phyloP scores from a whole-genome alignment of 257 asterid species.

The Scutellaria baicalensis region DNA sequence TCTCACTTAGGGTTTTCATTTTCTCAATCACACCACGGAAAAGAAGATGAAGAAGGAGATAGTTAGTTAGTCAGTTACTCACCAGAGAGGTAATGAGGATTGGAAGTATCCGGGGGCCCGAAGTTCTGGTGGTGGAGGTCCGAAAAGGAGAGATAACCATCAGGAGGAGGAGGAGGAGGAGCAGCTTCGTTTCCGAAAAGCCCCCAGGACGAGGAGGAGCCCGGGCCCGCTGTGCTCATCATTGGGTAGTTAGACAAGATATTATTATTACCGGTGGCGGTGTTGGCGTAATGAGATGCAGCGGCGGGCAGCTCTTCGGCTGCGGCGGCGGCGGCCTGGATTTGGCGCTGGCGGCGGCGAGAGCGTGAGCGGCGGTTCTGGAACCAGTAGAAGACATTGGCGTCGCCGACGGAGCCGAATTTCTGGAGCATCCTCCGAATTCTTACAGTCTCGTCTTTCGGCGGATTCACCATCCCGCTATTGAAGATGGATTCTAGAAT shows the following conservation, averaged over 20 bases:
- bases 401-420: slow-evolving; percentile 75
- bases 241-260: too few species aligned
- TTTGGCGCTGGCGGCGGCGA: slow-evolving; percentile 64
- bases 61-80: not conserved
- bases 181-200: slow-evolving; percentile 13
- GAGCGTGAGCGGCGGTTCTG: slow-evolving; percentile 78
- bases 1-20: not conserved
- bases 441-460: slow-evolving; percentile 59
- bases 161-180: slow-evolving; percentile 13
- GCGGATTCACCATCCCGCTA: slow-evolving; percentile 78
- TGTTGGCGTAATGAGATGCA: slow-evolving; percentile 20
- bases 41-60: too few species aligned
- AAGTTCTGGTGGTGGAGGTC: slow-evolving; percentile 17
- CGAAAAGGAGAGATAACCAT: slow-evolving; percentile 13
- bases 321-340: slow-evolving; percentile 33
- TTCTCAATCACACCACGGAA: too few species aligned
- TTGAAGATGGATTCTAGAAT: slow-evolving; percentile 77
- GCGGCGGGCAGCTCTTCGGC: slow-evolving; percentile 4
- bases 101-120: slow-evolving; percentile 17
- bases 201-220: slow-evolving; percentile 18
- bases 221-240: slow-evolving; percentile 16
- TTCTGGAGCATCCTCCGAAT: slow-evolving; percentile 59
- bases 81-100: slow-evolving; percentile 41
- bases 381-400: slow-evolving; percentile 88
- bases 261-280: too few species aligned